A percentile compares a stretch with the other conserved stretches of the same genome.
These are phyloP conservation scores for Euphorbia pulcherrima DNA, from an alignment of 345 rosid genomes.

Conservation along the genomic window DNA sequence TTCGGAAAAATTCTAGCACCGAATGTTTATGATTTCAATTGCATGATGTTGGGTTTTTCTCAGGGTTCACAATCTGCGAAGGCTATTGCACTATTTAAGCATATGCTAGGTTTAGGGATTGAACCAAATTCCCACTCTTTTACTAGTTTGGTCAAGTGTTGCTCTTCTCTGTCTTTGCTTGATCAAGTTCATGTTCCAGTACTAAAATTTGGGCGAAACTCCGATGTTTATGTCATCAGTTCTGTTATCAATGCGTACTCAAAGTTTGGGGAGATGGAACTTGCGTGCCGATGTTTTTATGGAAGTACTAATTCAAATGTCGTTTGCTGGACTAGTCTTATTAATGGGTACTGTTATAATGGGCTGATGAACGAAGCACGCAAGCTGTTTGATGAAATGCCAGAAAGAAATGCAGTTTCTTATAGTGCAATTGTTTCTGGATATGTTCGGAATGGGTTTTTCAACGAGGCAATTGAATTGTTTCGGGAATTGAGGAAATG, in stretches of 20 bases:
- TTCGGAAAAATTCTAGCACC: slow-evolving; percentile 27
- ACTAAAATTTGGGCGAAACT: slow-evolving; percentile 25
- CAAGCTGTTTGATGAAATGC: slow-evolving; percentile 28
- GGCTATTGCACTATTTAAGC: slow-evolving; percentile 21
- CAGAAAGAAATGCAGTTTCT: slow-evolving; percentile 27
- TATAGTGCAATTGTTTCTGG: slow-evolving; percentile 37
- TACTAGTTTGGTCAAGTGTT: slow-evolving; percentile 21
- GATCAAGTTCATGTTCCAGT: slow-evolving; percentile 22
- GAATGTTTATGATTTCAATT: slow-evolving; percentile 23
- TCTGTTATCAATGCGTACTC: slow-evolving; percentile 23
- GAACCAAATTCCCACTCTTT: slow-evolving; percentile 27
- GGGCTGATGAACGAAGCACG: slow-evolving; percentile 28
- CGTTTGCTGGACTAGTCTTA: slow-evolving; percentile 32
- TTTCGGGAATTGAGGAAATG: slow-evolving; percentile 25
- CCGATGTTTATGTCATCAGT: slow-evolving; percentile 25
- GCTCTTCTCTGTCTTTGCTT: slow-evolving; percentile 20
- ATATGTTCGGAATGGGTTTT: slow-evolving; percentile 24
- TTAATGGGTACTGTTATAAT: slow-evolving; percentile 19
- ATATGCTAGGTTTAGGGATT: slow-evolving; percentile 22
- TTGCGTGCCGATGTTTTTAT: slow-evolving; percentile 24
- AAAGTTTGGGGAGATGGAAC: slow-evolving; percentile 17
- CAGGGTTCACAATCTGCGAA: slow-evolving; percentile 13
- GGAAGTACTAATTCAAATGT: slow-evolving; percentile 16
- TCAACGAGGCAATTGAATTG: slow-evolving; percentile 28
- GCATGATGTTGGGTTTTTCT: slow-evolving; percentile 32